These are phyloP conservation scores for Paramecium pentaurelia DNA, from an alignment of 73 alveolate species.

Conservation along the genomic window DNA sequence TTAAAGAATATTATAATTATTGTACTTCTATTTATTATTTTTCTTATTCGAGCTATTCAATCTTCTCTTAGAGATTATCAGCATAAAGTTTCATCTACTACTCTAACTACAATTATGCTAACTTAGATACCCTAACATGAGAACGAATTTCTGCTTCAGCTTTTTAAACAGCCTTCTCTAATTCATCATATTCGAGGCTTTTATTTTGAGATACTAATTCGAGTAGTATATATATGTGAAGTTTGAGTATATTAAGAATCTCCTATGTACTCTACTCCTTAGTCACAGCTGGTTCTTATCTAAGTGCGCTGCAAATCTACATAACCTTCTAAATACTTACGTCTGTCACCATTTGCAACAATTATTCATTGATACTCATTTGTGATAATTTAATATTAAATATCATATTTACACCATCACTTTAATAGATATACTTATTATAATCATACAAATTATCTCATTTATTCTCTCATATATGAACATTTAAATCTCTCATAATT, in stretches of 20 bases:
- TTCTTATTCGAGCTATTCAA: neutral
- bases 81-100: neutral
- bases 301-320: neutral
- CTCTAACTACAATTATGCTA: neutral
- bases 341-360: neutral
- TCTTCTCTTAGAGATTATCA: neutral
- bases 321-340: neutral
- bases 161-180: constrained; percentile 1
- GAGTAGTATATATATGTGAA: neutral
- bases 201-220: neutral
- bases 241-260: neutral
- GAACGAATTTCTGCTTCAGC: constrained; percentile 1
- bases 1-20: neutral
- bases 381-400: neutral
- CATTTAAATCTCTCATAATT: constrained; percentile 84
- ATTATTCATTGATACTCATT: neutral
- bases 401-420: neutral
- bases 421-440: constrained; percentile 65
- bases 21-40: neutral
- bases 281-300: neutral
- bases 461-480: constrained; percentile 88
- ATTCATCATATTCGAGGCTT: neutral
- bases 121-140: neutral
- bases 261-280: neutral
- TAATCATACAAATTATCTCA: constrained; percentile 84